Evolutionary conservation across 2,329 filamentous ascomycete genomes (phyloP).

Genomic region (Arthrobotrys iridis): DNA sequence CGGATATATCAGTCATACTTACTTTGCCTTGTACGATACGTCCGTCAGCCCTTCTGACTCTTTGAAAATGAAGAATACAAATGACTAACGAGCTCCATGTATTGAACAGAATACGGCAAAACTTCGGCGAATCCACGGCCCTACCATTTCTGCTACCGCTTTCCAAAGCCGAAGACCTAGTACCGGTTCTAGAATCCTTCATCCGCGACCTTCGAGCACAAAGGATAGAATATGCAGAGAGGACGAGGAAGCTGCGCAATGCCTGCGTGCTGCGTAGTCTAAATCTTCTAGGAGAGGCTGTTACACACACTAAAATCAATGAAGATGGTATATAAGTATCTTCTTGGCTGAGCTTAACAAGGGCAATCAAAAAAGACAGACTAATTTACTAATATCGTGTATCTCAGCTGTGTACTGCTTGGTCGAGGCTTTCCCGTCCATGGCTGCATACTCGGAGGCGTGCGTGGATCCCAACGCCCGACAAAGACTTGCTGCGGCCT

Average conservation of each 20-base stretch:
- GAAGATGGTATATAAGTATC: constrained; percentile 20
- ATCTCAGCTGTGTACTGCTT: constrained; percentile 23
- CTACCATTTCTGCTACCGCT: constrained; percentile 26
- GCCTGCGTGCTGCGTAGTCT: constrained; percentile 28
- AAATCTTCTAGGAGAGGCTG: constrained; percentile 36
- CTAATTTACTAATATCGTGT: not conserved
- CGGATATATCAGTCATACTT: not conserved
- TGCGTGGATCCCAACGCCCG: constrained; percentile 21
- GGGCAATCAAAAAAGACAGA: not conserved
- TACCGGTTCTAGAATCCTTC: constrained; percentile 28
- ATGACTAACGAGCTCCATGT: not conserved
- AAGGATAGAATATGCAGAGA: constrained; percentile 1
- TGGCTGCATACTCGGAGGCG: constrained; percentile 36
- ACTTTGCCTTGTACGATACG: not conserved
- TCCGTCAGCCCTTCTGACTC: not conserved
- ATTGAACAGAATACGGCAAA: not conserved
- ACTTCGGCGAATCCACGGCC: not conserved
- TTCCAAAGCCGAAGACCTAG: constrained; percentile 23
- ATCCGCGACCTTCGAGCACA: constrained; percentile 23
- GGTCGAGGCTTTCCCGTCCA: constrained; percentile 19
- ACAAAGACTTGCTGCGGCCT: constrained; percentile 4
- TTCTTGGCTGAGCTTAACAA: not conserved
- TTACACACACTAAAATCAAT: constrained; percentile 13
- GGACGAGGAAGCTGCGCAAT: not conserved
- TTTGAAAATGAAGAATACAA: not conserved